These are phyloP conservation scores for Geum urbanum DNA, from an alignment of 306 rosid species.

Conservation along the genomic window DNA sequence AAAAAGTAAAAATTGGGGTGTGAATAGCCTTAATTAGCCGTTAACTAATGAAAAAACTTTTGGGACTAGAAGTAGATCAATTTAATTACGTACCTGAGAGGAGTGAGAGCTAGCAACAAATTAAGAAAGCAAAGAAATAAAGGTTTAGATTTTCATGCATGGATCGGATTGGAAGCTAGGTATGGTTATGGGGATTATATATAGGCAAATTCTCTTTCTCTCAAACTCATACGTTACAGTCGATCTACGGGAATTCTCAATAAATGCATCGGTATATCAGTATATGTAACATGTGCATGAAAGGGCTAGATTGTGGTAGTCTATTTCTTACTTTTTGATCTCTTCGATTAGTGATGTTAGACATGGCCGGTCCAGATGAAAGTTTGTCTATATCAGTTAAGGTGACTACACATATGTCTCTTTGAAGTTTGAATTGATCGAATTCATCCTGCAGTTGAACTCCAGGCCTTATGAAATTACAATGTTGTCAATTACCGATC, in stretches of 20 bases:
- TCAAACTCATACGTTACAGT: not conserved
- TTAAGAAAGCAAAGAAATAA: not conserved
- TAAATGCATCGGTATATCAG: not conserved
- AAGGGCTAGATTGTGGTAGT: not conserved
- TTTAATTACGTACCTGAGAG: slow-evolving; percentile 1
- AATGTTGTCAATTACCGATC: too few species aligned
- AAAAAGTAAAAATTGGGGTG: too few species aligned
- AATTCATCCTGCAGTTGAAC: not conserved
- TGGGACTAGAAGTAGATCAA: not conserved
- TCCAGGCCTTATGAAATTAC: not conserved
- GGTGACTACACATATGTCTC: not conserved
- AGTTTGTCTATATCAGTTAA: not conserved
- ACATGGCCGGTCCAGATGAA: not conserved
- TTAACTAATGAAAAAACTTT: too few species aligned
- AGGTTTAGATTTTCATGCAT: not conserved
- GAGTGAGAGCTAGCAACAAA: not conserved
- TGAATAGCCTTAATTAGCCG: too few species aligned
- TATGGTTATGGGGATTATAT: not conserved
- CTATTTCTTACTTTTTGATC: not conserved
- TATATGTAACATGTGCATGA: not conserved
- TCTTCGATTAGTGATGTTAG: not conserved
- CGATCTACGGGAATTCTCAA: not conserved
- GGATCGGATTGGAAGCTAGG: not conserved
- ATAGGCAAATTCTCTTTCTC: not conserved
- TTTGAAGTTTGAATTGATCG: too few species aligned